Evolutionary conservation across 2,329 filamentous ascomycete genomes (phyloP).

Genomic region (Botryotinia calthae): DNA sequence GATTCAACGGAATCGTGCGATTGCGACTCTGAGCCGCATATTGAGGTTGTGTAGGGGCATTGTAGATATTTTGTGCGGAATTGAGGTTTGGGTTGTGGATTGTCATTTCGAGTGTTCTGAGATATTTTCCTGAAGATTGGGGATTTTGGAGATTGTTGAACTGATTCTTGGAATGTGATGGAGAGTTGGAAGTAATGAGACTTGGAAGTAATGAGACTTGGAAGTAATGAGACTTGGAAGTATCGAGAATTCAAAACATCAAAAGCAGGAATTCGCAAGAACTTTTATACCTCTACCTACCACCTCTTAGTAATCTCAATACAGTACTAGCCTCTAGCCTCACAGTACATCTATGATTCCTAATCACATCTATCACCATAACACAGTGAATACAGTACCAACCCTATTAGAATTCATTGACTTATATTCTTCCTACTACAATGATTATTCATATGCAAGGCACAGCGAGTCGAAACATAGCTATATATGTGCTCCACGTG

Average conservation of each 20-base stretch:
- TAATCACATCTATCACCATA: too few species aligned
- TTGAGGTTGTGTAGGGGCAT: not conserved
- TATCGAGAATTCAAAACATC: not conserved
- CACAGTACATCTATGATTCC: too few species aligned
- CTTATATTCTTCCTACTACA: not conserved
- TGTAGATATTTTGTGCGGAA: not conserved
- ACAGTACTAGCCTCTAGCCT: not conserved
- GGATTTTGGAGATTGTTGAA: not conserved
- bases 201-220: too few species aligned
- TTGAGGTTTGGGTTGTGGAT: not conserved
- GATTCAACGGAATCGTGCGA: not conserved
- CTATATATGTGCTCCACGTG: too few species aligned
- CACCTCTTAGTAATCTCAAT: not conserved
- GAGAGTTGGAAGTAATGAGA: too few species aligned
- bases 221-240: too few species aligned
- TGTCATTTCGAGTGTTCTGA: not conserved
- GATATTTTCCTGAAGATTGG: not conserved
- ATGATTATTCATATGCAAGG: not conserved
- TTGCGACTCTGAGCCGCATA: not conserved
- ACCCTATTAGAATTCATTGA: not conserved
- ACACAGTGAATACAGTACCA: not conserved
- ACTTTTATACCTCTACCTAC: not conserved
- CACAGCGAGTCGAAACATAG: not conserved
- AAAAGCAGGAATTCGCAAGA: not conserved
- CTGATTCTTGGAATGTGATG: not conserved